Conservation (phyloP, 495 filamentous ascomycete species). For the Xylona heveae region DNA sequence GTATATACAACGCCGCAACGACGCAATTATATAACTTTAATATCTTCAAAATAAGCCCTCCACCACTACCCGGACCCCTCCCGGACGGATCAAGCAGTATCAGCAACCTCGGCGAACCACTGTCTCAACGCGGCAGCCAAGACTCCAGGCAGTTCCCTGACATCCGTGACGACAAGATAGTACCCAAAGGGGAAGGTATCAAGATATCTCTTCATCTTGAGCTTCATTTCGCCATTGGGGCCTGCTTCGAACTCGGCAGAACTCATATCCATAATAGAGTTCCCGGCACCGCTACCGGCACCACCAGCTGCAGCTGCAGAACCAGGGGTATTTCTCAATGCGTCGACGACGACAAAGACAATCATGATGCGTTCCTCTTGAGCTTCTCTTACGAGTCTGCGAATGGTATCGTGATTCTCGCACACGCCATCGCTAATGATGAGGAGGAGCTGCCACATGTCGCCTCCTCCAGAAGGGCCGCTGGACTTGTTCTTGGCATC, state of each 20-base stretch:
- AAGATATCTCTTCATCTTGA: conserved; percentile 72
- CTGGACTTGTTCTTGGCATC: conserved; percentile 41
- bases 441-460: conserved; percentile 91
- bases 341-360: conserved; percentile 90
- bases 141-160: conserved; percentile 74
- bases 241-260: conserved; percentile 57
- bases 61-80: background rate
- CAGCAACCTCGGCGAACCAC: conserved; percentile 89
- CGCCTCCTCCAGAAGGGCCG: conserved; percentile 33
- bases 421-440: conserved; percentile 88
- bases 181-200: conserved; percentile 93
- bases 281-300: conserved; percentile 17
- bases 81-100: conserved; percentile 12
- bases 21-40: too few relatives aligned
- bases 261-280: conserved; percentile 61
- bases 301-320: conserved; percentile 5
- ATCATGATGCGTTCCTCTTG: conserved; percentile 93
- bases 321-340: conserved; percentile 28
- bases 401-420: conserved; percentile 68
- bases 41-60: too few relatives aligned
- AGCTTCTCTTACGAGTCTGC: conserved; percentile 61
- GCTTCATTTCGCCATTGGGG: conserved; percentile 32
- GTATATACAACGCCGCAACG: too few relatives aligned
- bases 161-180: conserved; percentile 82
- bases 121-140: conserved; percentile 75